Percentiles rank a stretch among this genome's conserved stretches.
Evolutionary conservation across 257 asterid genomes (phyloP).

Genomic region (Capsicum chinense): DNA sequence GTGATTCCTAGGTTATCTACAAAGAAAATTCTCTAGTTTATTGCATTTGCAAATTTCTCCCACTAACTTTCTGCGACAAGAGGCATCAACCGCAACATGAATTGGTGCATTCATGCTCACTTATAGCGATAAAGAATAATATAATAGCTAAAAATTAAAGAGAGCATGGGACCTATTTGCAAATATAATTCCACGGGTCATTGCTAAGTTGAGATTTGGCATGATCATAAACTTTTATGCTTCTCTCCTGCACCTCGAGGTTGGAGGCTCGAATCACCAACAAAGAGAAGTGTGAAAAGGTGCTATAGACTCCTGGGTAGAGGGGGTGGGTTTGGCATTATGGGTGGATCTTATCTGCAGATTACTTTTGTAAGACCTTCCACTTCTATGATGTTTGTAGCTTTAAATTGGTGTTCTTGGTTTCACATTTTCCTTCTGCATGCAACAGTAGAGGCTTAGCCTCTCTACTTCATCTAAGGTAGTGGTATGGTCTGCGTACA

Average conservation of each 20-base stretch:
- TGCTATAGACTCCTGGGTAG: not conserved
- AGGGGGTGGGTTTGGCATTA: not conserved
- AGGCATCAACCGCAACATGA: not conserved
- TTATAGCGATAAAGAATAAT: constrained; percentile 7
- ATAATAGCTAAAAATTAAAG: not conserved
- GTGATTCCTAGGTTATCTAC: not conserved
- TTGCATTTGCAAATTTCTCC: constrained; percentile 1
- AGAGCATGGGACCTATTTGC: not conserved
- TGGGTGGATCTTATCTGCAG: not conserved
- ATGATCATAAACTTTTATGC: not conserved
- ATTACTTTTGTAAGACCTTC: not conserved
- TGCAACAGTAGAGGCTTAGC: not conserved
- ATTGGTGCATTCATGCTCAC: not conserved
- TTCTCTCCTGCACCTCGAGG: not conserved
- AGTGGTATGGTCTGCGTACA: no score
- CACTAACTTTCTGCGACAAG: not conserved
- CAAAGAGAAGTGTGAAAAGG: not conserved
- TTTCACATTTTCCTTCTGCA: not conserved
- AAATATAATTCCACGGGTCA: not conserved
- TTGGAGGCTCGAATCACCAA: not conserved
- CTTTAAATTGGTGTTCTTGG: not conserved
- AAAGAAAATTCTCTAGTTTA: not conserved
- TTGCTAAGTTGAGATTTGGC: not conserved
- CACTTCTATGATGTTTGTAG: not conserved
- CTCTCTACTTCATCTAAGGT: no score